Evolutionary conservation across 2,329 filamentous ascomycete species (phyloP).

Genomic region (Emergomyces orientalis): DNA sequence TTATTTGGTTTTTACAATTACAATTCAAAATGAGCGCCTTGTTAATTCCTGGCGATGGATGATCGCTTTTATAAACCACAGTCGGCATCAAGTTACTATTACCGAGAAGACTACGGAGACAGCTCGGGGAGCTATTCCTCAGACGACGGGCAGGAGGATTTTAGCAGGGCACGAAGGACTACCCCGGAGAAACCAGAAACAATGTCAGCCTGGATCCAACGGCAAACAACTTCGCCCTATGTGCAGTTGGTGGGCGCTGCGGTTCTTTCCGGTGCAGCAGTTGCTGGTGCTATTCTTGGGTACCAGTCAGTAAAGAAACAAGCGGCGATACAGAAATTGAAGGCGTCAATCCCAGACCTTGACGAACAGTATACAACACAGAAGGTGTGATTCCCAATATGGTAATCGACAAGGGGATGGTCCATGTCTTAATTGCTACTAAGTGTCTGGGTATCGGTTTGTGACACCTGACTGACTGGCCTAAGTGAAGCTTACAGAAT

Average conservation of each 20-base stretch:
- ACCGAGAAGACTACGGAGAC: not conserved
- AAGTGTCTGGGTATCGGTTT: not conserved
- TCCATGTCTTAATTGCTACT: not conserved
- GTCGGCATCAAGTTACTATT: not conserved
- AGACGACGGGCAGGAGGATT: not conserved
- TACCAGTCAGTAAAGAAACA: constrained; percentile 48
- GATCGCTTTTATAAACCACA: not conserved
- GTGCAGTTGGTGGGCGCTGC: constrained; percentile 36
- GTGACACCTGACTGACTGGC: constrained; percentile 27
- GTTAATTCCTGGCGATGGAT: not conserved
- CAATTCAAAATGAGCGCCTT: not conserved
- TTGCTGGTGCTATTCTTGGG: constrained; percentile 46
- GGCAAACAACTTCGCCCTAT: constrained; percentile 33
- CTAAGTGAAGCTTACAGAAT: constrained; percentile 42
- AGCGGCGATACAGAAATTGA: constrained; percentile 49
- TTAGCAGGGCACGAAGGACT: not conserved
- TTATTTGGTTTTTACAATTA: not conserved
- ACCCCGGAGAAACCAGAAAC: constrained; percentile 7
- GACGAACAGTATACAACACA: constrained; percentile 43
- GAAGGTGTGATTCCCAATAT: constrained; percentile 30
- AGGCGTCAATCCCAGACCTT: constrained; percentile 50
- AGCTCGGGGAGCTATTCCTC: not conserved
- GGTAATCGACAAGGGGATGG: not conserved
- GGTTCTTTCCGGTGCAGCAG: constrained; percentile 36
- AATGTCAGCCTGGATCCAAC: constrained; percentile 40